Conservation (phyloP, 768 basidiomycete genomes). For the Suillus brevipes region DNA sequence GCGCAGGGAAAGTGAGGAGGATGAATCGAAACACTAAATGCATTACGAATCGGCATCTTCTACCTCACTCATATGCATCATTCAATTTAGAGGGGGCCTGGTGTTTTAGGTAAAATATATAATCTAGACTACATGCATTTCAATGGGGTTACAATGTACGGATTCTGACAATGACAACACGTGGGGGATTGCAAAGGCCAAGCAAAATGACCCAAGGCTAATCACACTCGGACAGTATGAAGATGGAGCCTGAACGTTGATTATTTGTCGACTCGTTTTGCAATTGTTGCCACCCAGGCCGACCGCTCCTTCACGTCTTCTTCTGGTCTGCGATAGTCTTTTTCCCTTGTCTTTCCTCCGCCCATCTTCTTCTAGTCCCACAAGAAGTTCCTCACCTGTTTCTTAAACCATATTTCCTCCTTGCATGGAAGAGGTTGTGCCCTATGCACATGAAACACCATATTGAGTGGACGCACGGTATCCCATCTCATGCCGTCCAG, state of each 20-base stretch:
- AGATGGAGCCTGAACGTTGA: neutral
- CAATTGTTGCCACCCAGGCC: no score
- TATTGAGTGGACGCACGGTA: neutral
- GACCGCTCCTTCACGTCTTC: no score
- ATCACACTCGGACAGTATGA: neutral
- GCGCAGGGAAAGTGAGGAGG: slow-evolving; percentile 49
- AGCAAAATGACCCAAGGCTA: neutral
- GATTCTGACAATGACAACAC: neutral
- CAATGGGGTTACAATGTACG: neutral
- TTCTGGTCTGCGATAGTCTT: neutral
- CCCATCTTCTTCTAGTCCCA: neutral
- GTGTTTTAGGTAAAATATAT: neutral
- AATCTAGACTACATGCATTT: neutral
- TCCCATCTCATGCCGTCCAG: neutral
- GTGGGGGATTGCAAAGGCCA: neutral
- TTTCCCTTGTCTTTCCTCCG: neutral
- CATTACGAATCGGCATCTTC: neutral
- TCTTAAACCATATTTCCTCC: neutral
- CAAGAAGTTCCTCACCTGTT: neutral
- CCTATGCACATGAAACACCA: neutral
- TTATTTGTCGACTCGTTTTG: neutral
- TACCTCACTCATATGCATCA: neutral
- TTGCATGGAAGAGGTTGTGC: neutral
- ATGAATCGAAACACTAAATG: slow-evolving; percentile 30
- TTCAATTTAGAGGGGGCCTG: neutral